phyloP scores from a whole-genome alignment of 2,329 filamentous ascomycete genomes.

The Pseudogymnoascus sp. region DNA sequence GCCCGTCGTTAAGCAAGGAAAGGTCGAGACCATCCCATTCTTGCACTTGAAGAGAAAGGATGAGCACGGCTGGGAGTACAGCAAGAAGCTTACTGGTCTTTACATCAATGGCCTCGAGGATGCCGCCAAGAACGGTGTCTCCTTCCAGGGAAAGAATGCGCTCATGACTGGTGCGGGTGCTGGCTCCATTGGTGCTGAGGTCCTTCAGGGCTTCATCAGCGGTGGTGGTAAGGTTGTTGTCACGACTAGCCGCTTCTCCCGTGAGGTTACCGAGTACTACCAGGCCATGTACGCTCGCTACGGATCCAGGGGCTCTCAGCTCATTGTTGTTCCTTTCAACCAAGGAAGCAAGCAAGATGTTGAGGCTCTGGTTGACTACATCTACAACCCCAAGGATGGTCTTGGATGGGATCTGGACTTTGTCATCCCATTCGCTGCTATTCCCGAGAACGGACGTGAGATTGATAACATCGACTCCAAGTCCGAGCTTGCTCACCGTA shows the following conservation, averaged over 20 bases:
- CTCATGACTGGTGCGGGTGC: constrained; percentile 98
- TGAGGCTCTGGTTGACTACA: constrained; percentile 87
- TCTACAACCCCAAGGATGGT: constrained; percentile 92
- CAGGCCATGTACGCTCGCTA: constrained; percentile 96
- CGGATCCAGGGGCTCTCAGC: constrained; percentile 86
- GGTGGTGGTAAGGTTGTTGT: constrained; percentile 96
- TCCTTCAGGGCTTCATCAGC: constrained; percentile 89
- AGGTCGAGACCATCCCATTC: constrained; percentile 96
- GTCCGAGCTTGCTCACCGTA: constrained; percentile 94
- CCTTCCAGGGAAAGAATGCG: constrained; percentile 88
- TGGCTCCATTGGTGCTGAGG: constrained; percentile 94
- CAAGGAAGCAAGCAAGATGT: constrained; percentile 98
- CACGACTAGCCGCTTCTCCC: constrained; percentile 92
- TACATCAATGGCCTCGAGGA: constrained; percentile 90
- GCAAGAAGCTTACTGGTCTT: constrained; percentile 90
- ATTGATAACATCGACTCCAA: constrained; percentile 96
- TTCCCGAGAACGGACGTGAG: constrained; percentile 94
- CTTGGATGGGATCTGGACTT: constrained; percentile 97
- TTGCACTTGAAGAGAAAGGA: constrained; percentile 92
- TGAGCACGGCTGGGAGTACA: constrained; percentile 96
- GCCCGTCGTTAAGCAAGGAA: constrained; percentile 53
- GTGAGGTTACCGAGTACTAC: constrained; percentile 97
- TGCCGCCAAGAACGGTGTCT: constrained; percentile 78
- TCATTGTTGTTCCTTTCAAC: constrained; percentile 98
- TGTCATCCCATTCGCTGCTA: constrained; percentile 92